Base-by-base conservation (phyloP, 1,284 basidiomycete species). In the Trichosporon sp. region DNA sequence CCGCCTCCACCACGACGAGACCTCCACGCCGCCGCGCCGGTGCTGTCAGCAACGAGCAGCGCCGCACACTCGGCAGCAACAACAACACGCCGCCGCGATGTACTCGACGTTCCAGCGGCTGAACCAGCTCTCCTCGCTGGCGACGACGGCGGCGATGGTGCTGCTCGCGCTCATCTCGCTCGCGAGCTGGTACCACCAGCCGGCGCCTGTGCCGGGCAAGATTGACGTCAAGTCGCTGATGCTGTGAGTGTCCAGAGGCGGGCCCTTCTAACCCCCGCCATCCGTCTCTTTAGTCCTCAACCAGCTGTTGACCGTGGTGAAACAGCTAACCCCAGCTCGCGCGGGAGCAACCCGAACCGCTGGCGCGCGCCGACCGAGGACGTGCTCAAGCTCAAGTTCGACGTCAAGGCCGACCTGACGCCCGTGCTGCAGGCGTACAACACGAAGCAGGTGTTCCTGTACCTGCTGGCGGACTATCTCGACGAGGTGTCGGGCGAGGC, bases 401-500 rank as follows among this genome's bases (percentile, higher is more conserved):
- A 83, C 72, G 34, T 83, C 18, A 75, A 78, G 29, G 77, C 80
- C 25, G 83, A 84, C 72, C 76, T 84, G 9, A 75, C 78, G 12
- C 78, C 79, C 1, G 68, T 84, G 18, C 80, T 84, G 65, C 75
- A 79, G 63, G 76, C 78, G 18, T 84, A 82, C 78, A 84, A 84
- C 73, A 84, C 83, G 32, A 84, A 84, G 72, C 83, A 84, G 70
- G 74, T 84, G 21, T 83, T 83, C 72, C 72, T 83, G n/a, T 80
- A 83, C 70, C 75, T 84, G 5, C 82, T 80, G 0, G 83, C 83
- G 1, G 72, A 74, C 5, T 83, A 82, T 67, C 69, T 72, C 34
- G 79, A 80, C 62, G 68, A 70, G 15, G 67, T 62, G 1, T 68
- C 65, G 1, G 66, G 68, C 65, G 75, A 73, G 58, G 15, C 32